These are phyloP conservation scores for Fragaria ananassa DNA, from an alignment of 306 rosid species.

Conservation along the genomic window DNA sequence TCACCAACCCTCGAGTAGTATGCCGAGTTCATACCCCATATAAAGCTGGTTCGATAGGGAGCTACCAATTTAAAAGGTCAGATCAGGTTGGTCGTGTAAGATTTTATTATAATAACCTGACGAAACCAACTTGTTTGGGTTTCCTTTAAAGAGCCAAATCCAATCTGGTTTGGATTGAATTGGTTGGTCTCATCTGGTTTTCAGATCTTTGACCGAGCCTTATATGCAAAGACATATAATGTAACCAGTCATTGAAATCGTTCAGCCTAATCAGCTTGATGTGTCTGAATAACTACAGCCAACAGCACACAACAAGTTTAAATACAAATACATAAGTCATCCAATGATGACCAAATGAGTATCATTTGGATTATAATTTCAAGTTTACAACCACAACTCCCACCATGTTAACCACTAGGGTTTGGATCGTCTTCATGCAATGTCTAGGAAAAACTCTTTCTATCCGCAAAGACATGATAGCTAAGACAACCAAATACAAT, in stretches of 20 bases:
- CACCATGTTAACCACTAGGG: neutral
- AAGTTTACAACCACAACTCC: neutral
- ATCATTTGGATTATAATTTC: neutral
- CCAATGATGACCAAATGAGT: neutral
- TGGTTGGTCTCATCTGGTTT: neutral
- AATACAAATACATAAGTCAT: neutral
- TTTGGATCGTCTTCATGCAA: neutral
- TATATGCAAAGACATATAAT: neutral
- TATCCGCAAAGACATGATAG: neutral
- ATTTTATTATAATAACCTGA: neutral
- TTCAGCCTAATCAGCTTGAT: neutral
- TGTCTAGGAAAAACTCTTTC: neutral
- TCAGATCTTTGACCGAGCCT: neutral
- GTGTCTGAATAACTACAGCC: neutral
- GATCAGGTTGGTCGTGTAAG: neutral
- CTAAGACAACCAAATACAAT: neutral
- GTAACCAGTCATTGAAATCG: neutral
- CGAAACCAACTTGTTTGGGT: neutral
- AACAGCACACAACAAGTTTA: neutral
- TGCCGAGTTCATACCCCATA: neutral
- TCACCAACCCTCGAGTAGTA: neutral
- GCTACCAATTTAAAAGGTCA: neutral
- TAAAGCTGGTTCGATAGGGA: neutral
- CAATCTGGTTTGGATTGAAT: neutral
- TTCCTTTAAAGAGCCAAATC: neutral